phyloP scores from a whole-genome alignment of 371 early-diverging fungal genomes.

The Massospora cicadina region DNA sequence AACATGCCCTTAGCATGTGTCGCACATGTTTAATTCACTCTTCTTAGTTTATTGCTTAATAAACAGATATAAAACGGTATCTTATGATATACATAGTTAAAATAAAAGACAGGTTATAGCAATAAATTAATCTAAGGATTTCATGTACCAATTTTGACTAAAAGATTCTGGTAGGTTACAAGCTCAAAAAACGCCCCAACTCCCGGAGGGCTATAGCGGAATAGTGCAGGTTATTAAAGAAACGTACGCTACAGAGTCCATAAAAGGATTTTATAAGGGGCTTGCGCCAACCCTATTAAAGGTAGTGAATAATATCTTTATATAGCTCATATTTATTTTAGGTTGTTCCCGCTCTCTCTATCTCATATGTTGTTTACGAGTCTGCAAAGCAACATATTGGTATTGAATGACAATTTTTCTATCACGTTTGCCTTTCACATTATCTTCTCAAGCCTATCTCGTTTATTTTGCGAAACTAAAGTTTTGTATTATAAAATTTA shows the following conservation, averaged over 20 bases:
- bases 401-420: slow-evolving; percentile 11
- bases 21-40: no score
- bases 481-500: no score
- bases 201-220: slow-evolving; percentile 45
- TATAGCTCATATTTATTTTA: slow-evolving; percentile 13
- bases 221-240: slow-evolving; percentile 47
- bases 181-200: slow-evolving; percentile 66
- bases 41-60: no score
- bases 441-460: no score
- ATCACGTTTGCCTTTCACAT: not conserved
- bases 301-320: slow-evolving; percentile 11
- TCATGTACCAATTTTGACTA: not conserved
- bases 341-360: slow-evolving; percentile 41
- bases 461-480: no score
- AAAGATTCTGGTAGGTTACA: slow-evolving; percentile 32
- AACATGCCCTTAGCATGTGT: no score
- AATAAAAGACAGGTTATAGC: no score
- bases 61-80: no score
- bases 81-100: no score
- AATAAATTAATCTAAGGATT: no score
- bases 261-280: slow-evolving; percentile 43
- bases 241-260: slow-evolving; percentile 30
- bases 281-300: slow-evolving; percentile 36
- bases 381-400: slow-evolving; percentile 28
- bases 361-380: slow-evolving; percentile 43